Base-by-base conservation (phyloP, 768 basidiomycete genomes). In the Pleurotus giganteus region DNA sequence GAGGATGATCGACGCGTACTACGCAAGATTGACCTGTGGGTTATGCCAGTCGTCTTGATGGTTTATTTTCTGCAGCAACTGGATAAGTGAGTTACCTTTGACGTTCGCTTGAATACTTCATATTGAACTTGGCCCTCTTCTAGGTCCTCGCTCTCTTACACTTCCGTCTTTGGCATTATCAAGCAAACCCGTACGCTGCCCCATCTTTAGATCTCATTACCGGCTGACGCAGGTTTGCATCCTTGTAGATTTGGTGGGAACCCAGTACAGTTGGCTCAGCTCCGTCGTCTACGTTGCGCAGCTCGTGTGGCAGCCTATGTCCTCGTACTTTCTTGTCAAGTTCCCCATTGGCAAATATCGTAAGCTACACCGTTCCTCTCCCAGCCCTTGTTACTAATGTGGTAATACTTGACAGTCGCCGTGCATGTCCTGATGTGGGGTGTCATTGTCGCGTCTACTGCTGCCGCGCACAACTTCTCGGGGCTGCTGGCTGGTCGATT, bases 111-210 rank as follows among this genome's bases (percentile, higher is more conserved):
- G n/a, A 34, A 17, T 39, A 17, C 56, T 13, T 15, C 21, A 9
- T 26, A 56, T 3, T 43, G 2, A 28, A 56, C 8, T 37, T 13
- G 21, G 32, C n/a, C 8, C 34, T 19, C 8, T 23, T 13, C 12
- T n/a, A 74, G 72, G 56, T 76, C 76, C 1, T 75, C 77, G 2
- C 60, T 81, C 23, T 77, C 76, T 8, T 81, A 78, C 57, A 71
- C 78, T 0, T 75, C 78, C 4, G 75, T 78, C 8, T 80, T 78
- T 58, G 70, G 69, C 11, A 69, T 78, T 32, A 68, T 69, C 11
- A 47, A 64, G 13, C 68, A 72, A 41, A 69, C 75, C 5, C 62
- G 71, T 72, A 53, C 29, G 65, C 53, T 7, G n/a, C 4, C n/a
- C n/a, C n/a, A n/a, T n/a, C n/a, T n/a, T n/a, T n/a, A n/a, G n/a